Conservation (phyloP, 2,329 filamentous ascomycete species). For the Orbilia oligospora region DNA sequence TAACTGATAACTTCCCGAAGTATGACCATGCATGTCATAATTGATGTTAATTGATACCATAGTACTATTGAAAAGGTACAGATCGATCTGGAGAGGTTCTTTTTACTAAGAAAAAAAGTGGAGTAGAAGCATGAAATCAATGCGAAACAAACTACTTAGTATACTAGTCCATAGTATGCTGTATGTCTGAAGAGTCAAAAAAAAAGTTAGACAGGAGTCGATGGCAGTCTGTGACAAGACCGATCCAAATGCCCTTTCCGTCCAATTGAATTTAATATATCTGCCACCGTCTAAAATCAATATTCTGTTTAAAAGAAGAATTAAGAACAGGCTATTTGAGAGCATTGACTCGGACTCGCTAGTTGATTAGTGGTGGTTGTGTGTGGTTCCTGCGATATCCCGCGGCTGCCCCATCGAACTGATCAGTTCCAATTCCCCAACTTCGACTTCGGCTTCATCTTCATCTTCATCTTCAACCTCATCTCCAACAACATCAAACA, state of each 20-base stretch:
- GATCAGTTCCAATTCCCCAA: not conserved
- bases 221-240: not conserved
- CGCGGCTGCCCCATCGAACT: slow-evolving; percentile 17
- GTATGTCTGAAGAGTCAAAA: not conserved
- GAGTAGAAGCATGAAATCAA: not conserved
- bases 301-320: too few species aligned
- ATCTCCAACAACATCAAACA: not conserved
- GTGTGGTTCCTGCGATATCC: slow-evolving; percentile 28
- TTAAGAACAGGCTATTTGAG: too few species aligned
- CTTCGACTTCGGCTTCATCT: not conserved
- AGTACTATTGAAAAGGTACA: too few species aligned
- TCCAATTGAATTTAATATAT: too few species aligned
- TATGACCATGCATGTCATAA: too few species aligned
- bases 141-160: slow-evolving; percentile 5
- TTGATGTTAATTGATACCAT: too few species aligned
- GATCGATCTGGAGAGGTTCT: too few species aligned
- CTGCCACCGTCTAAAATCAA: too few species aligned
- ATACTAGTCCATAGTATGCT: too few species aligned
- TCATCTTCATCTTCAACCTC: not conserved
- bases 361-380: not conserved
- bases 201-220: slow-evolving; percentile 20
- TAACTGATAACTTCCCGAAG: too few species aligned
- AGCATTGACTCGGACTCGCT: slow-evolving; percentile 20
- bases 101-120: too few species aligned
- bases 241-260: too few species aligned